Percentiles rank a stretch among this genome's conserved stretches.
phyloP scores from a whole-genome alignment of 2,329 filamentous ascomycete genomes.

The Epichloe typhina region DNA sequence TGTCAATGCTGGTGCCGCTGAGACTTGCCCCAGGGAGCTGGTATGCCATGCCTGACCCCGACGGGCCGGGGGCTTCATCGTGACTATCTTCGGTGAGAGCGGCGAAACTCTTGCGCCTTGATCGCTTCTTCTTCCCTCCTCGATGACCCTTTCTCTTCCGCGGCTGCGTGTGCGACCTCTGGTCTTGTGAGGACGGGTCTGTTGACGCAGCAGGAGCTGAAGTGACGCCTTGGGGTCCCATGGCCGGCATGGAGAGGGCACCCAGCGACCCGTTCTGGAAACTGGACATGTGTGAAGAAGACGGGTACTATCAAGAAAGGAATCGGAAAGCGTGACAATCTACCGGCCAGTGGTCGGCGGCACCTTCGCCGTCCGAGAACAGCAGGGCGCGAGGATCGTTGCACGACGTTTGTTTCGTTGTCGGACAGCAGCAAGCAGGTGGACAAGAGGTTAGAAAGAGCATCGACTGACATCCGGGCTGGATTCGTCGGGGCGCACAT shows the following conservation, averaged over 20 bases:
- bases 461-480: neutral
- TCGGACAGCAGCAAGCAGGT: neutral
- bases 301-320: neutral
- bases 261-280: constrained; percentile 18
- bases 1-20: constrained; percentile 81
- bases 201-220: constrained; percentile 6
- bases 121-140: constrained; percentile 63
- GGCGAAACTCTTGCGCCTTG: constrained; percentile 71
- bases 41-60: constrained; percentile 37
- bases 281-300: constrained; percentile 16
- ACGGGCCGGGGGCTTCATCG: constrained; percentile 21
- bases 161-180: constrained; percentile 9
- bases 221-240: constrained; percentile 4
- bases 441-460: neutral
- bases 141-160: constrained; percentile 62
- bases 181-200: constrained; percentile 2
- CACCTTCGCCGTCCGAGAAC: neutral
- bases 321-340: neutral
- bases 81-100: constrained; percentile 43
- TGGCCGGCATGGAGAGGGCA: constrained; percentile 5
- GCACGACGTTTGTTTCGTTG: neutral
- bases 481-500: neutral
- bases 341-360: neutral
- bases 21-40: constrained; percentile 40
- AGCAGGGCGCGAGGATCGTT: neutral